phyloP scores from a whole-genome alignment of 164 flowering plant species.

The Warburgia ugandensis region DNA sequence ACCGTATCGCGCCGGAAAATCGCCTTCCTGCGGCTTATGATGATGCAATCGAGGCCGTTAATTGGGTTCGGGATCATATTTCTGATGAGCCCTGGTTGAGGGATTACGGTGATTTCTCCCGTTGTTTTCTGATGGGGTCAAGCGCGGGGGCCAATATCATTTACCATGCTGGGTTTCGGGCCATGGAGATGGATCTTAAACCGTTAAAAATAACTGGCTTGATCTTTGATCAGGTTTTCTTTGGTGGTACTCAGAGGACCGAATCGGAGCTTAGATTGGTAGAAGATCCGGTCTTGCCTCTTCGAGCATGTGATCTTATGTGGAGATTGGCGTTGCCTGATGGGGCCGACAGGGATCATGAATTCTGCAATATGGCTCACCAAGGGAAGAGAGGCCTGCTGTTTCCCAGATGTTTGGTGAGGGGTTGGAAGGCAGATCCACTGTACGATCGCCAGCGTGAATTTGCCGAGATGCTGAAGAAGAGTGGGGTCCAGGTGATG shows the following conservation, averaged over 20 bases:
- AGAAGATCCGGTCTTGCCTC: constrained; percentile 17
- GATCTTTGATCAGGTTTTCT: constrained; percentile 26
- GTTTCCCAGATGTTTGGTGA: constrained; percentile 24
- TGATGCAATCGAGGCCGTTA: too few species aligned
- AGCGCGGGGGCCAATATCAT: too few species aligned
- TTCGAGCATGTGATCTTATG: constrained; percentile 18
- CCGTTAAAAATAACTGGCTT: constrained; percentile 30
- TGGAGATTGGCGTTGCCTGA: constrained; percentile 31
- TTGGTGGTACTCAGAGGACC: constrained; percentile 28
- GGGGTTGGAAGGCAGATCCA: constrained; percentile 27
- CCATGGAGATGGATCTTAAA: too few species aligned
- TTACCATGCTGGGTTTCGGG: too few species aligned
- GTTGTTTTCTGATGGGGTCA: too few species aligned
- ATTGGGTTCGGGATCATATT: too few species aligned
- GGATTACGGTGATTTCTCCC: too few species aligned
- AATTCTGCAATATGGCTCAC: constrained; percentile 15
- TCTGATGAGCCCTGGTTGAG: too few species aligned
- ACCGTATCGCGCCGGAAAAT: too few species aligned
- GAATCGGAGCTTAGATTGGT: constrained; percentile 23
- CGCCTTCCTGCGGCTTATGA: too few species aligned
- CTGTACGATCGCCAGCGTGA: constrained; percentile 27
- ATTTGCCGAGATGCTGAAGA: constrained; percentile 19
- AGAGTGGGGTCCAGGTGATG: constrained; percentile 12
- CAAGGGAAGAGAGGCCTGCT: constrained; percentile 3
- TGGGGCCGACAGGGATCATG: constrained; percentile 35